phyloP scores from a whole-genome alignment of 257 asterid species.

The Schizonepeta tenuifolia region DNA sequence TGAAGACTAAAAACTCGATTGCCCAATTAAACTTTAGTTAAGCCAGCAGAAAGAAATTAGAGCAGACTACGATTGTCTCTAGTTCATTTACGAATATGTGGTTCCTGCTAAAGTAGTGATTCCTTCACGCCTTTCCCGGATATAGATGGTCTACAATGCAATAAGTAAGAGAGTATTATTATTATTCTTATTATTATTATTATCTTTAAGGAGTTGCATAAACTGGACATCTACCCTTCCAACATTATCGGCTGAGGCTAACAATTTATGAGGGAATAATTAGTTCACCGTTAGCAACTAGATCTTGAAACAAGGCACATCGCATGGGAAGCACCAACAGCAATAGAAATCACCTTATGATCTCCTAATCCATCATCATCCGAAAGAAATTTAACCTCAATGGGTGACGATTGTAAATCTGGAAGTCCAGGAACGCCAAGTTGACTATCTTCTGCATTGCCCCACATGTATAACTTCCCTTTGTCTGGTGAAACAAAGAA shows the following conservation, averaged over 20 bases:
- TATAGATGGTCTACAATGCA: neutral
- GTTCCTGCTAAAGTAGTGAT: neutral
- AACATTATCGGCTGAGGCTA: neutral
- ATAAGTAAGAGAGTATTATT: neutral
- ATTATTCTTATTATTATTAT: neutral
- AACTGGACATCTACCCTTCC: neutral
- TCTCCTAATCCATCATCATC: constrained; percentile 72
- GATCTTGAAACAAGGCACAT: constrained; percentile 78
- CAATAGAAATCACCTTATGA: constrained; percentile 63
- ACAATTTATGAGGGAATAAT: constrained; percentile 1
- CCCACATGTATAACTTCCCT: constrained; percentile 96
- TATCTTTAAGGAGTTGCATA: neutral
- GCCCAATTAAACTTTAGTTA: no score
- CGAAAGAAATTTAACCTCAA: constrained; percentile 77
- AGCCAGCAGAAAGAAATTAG: neutral
- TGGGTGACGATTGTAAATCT: constrained; percentile 69
- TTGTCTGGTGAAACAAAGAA: constrained; percentile 48
- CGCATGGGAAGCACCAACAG: constrained; percentile 94
- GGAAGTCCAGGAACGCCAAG: constrained; percentile 89
- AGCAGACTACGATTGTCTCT: neutral
- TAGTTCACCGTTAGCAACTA: constrained; percentile 34
- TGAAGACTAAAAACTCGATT: neutral
- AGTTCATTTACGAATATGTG: neutral
- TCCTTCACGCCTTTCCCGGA: no score
- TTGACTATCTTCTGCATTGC: constrained; percentile 76